Conservation (phyloP, 2,329 filamentous ascomycete genomes). For the Metarhizium guizhouense region DNA sequence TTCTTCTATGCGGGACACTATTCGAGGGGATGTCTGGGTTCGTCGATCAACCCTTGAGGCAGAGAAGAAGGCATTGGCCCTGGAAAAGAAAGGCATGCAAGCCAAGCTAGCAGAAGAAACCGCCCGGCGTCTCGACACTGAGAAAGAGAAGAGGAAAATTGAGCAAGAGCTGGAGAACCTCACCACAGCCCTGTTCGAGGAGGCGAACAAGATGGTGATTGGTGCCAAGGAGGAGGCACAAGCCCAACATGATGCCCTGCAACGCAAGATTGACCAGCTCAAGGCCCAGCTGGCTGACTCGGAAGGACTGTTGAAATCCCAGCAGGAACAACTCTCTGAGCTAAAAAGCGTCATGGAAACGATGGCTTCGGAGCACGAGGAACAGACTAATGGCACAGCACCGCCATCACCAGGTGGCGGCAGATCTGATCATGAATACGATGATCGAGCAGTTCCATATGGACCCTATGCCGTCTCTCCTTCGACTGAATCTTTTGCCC, state of each 20-base stretch:
- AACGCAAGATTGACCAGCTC: slow-evolving; percentile 81
- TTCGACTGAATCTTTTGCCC: slow-evolving; percentile 35
- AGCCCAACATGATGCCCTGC: slow-evolving; percentile 69
- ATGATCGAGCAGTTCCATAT: slow-evolving; percentile 22
- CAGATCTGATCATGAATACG: slow-evolving; percentile 53
- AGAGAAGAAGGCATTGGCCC: slow-evolving; percentile 54
- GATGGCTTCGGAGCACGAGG: slow-evolving; percentile 66
- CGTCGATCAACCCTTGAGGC: slow-evolving; percentile 64
- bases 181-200: slow-evolving; percentile 90
- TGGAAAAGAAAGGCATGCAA: slow-evolving; percentile 50
- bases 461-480: slow-evolving; percentile 23
- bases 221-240: slow-evolving; percentile 79
- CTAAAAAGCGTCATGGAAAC: slow-evolving; percentile 89
- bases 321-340: slow-evolving; percentile 87
- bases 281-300: slow-evolving; percentile 79
- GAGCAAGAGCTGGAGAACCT: slow-evolving; percentile 87
- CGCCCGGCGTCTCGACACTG: slow-evolving; percentile 52
- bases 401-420: slow-evolving; percentile 74
- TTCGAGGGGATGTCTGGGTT: slow-evolving; percentile 68
- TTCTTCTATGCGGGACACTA: slow-evolving; percentile 60
- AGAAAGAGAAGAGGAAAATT: slow-evolving; percentile 78
- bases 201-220: slow-evolving; percentile 97
- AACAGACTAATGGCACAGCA: slow-evolving; percentile 61
- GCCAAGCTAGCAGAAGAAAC: slow-evolving; percentile 56
- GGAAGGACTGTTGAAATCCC: slow-evolving; percentile 73